phyloP scores from a whole-genome alignment of 2,329 filamentous ascomycete species.

The Fusarium sp. region DNA sequence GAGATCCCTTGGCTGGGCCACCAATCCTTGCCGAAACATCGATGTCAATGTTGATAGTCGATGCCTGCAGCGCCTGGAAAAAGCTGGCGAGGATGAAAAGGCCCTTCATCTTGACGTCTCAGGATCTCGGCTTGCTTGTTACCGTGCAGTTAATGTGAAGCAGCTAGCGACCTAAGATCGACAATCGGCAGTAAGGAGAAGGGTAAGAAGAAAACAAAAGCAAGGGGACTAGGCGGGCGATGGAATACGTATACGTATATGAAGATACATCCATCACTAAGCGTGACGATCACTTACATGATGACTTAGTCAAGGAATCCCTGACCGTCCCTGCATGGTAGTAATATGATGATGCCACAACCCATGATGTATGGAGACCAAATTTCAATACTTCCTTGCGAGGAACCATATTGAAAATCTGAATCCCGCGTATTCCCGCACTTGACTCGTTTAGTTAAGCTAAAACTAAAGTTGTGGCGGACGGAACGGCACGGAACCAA shows the following conservation, averaged over 20 bases:
- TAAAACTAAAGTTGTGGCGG: not conserved
- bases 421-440: not conserved
- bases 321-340: not conserved
- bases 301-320: not conserved
- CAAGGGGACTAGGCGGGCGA: not conserved
- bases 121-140: not conserved
- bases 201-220: not conserved
- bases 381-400: not conserved
- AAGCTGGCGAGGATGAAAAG: constrained; percentile 3
- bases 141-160: not conserved
- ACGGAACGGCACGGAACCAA: not conserved
- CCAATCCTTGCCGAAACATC: not conserved
- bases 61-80: not conserved
- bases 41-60: not conserved
- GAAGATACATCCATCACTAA: not conserved
- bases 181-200: not conserved
- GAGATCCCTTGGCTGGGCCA: not conserved
- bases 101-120: not conserved
- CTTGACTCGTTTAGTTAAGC: not conserved
- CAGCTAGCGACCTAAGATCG: not conserved
- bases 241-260: not conserved
- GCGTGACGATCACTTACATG: not conserved
- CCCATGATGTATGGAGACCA: not conserved
- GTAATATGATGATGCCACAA: not conserved
- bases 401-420: not conserved